Base-by-base conservation (phyloP, 495 filamentous ascomycete genomes). In the Aspergillus bridgeri region DNA sequence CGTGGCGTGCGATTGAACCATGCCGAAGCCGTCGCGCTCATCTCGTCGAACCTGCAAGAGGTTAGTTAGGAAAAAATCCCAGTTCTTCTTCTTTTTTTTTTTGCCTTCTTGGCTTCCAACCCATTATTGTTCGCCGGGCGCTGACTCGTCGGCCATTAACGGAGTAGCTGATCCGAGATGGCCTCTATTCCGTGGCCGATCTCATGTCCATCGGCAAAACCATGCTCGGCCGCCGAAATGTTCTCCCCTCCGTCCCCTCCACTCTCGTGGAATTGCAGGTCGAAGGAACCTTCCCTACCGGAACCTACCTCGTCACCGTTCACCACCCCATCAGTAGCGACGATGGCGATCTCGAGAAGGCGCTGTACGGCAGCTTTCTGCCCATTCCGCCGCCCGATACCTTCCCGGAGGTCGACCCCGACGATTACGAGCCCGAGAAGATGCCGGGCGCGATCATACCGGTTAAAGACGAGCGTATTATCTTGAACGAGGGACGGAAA, bases 231-330 rank as follows among this genome's bases (percentile, higher is more conserved):
- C 89, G 94, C 4, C 89, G 93, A 22, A 95, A 98, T 70, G 94
- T 98, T 60, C 78, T 91, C 17, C 91, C 95, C 22, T 84, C 86
- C 18, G 94, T 98, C 25, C 77, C 83, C 23, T 75, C 81, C 3
- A 88, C 89, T 11, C 82, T 98, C 23, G 77, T 81, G 52, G 89
- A 95, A 75, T 82, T 98, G 58, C 89, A 92, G 78, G 87, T 98
- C 56, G 94, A 98, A 72, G 94, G 95, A 42, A 98, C 94, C 0
- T 98, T 98, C 61, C 86, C 82, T 3, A 85, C 79, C 8, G 95
- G 94, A 33, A 97, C 92, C 15, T 98, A 96, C 67, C 84, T 98
- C 18, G 94, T 98, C 1, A 98, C 94, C 0, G 90, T 98, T 21
- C 91, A 96, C 71, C 79, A 94, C 67, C 94, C 94, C 20, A 88